Base-by-base conservation (phyloP, 495 filamentous ascomycete species). In the Annulohypoxylon moriforme region DNA sequence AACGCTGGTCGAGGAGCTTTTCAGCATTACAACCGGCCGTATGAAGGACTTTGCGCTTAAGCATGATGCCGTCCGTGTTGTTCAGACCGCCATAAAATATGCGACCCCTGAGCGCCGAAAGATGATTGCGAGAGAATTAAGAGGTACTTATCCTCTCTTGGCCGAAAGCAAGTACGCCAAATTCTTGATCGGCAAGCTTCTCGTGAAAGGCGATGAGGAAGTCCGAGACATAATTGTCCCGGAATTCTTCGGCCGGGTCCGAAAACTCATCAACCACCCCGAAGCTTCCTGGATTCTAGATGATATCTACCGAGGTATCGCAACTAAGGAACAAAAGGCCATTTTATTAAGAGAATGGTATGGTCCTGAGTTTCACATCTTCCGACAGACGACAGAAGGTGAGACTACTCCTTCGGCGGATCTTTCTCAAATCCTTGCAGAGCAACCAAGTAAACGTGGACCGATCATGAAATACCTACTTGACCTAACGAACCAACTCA, bases 231-330 rank as follows among this genome's bases (percentile, higher is more conserved):
- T 95, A 69, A 93, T 98, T 58, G 87, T 98, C 1, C 91, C 93
- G 18, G 96, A 99, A 77, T 98, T 99, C 81, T 97, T 94, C 76
- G 95, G 96, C 16, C 88, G 93, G 72, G 92, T 97, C 49, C 90
- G 91, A 72, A 93, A 93, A 68, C 84, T 99, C 62, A 97, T 98
- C 73, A 95, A 94, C 72, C 96, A 99, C 79, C 89, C 94, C 2
- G 96, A 98, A 80, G 95, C 92, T 22, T 93, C 93, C 16, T 98
- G 96, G 92, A 97, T 98, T 69, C 84, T 99, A 42, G 96, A 99
- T 75, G 96, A 99, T 81, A 89, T 96, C 67, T 99, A 97, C 81
- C 89, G 96, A 29, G 88, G 89, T 36, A 89, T 93, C 68, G 94
- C 94, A 14, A 96, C 92, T 5, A 86, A 88, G 71, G 86, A 91